These are phyloP conservation scores for Coemansia umbellata DNA, from an alignment of 192 early-diverging fungal genomes.

Conservation along the genomic window DNA sequence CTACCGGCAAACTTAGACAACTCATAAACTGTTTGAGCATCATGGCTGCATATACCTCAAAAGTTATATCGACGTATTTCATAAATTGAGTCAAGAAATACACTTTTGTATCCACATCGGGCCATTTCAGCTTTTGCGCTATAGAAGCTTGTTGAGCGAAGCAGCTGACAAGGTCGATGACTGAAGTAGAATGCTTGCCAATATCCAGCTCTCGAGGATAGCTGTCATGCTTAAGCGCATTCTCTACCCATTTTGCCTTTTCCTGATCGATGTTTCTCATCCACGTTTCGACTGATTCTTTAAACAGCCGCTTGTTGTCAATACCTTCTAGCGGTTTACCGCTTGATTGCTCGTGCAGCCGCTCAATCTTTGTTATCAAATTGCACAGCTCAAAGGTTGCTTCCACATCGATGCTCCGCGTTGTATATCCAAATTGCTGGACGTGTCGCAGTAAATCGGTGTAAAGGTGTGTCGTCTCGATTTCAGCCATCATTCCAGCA, in stretches of 20 bases:
- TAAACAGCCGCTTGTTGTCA: constrained; percentile 37
- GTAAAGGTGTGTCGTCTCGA: constrained; percentile 43
- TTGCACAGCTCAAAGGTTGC: constrained; percentile 37
- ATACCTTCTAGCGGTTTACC: constrained; percentile 9
- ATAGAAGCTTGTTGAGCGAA: constrained; percentile 48
- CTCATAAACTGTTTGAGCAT: constrained; percentile 46
- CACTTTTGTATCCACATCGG: constrained; percentile 40
- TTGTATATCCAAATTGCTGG: constrained; percentile 35
- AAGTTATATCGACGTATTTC: constrained; percentile 33
- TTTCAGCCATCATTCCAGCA: constrained; percentile 39
- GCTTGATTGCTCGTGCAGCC: constrained; percentile 26
- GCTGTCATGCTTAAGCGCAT: constrained; percentile 47
- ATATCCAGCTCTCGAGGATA: constrained; percentile 25
- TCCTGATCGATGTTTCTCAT: constrained; percentile 37
- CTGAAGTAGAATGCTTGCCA: constrained; percentile 52
- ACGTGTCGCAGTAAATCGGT: constrained; percentile 27
- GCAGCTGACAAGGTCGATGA: constrained; percentile 44
- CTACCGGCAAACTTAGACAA: constrained; percentile 12
- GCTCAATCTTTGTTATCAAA: constrained; percentile 25
- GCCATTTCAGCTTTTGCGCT: constrained; percentile 41
- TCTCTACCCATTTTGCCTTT: constrained; percentile 32
- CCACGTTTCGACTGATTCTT: constrained; percentile 26
- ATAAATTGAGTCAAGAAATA: constrained; percentile 46
- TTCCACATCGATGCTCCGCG: constrained; percentile 27
- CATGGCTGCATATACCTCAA: constrained; percentile 43